Evolutionary conservation across 371 early-diverging fungal genomes (phyloP).

Genomic region (Zopfochytrium polystomum): DNA sequence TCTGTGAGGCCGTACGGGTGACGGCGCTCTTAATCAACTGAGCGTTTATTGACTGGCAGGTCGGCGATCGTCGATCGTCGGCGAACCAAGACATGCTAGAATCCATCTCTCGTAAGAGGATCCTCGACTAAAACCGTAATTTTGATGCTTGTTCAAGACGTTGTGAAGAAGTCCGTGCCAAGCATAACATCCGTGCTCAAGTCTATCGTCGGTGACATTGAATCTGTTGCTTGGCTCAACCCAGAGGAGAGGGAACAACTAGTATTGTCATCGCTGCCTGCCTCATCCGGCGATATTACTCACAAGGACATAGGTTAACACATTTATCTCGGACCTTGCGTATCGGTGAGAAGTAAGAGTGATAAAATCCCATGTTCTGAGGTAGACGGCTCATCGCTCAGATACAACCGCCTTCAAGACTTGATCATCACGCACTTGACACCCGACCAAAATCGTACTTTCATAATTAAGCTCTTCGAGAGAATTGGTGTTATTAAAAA

Average conservation of each 20-base stretch:
- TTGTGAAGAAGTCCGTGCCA: not conserved
- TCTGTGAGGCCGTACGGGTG: constrained; percentile 5
- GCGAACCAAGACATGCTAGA: not conserved
- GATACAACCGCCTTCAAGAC: constrained; percentile 29
- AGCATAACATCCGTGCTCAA: constrained; percentile 27
- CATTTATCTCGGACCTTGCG: constrained; percentile 40
- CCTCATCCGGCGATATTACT: not conserved
- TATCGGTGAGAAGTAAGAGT: too few species aligned
- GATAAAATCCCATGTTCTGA: too few species aligned
- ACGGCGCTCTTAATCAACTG: not conserved
- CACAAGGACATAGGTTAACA: constrained; percentile 26
- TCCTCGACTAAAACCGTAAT: constrained; percentile 4
- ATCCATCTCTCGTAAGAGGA: constrained; percentile 5
- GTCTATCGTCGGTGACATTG: constrained; percentile 35
- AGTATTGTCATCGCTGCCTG: constrained; percentile 9
- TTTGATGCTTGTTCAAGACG: constrained; percentile 3
- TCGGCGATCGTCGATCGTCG: not conserved
- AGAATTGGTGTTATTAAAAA: constrained; percentile 27
- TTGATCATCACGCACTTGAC: constrained; percentile 20
- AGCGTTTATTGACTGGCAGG: not conserved
- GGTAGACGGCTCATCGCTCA: too few species aligned
- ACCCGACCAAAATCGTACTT: constrained; percentile 29
- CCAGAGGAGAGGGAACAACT: constrained; percentile 31
- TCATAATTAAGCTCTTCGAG: constrained; percentile 36
- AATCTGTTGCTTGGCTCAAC: constrained; percentile 28